Evolutionary conservation across 2,329 filamentous ascomycete species (phyloP).

Genomic region (Simplicillium sp.): DNA sequence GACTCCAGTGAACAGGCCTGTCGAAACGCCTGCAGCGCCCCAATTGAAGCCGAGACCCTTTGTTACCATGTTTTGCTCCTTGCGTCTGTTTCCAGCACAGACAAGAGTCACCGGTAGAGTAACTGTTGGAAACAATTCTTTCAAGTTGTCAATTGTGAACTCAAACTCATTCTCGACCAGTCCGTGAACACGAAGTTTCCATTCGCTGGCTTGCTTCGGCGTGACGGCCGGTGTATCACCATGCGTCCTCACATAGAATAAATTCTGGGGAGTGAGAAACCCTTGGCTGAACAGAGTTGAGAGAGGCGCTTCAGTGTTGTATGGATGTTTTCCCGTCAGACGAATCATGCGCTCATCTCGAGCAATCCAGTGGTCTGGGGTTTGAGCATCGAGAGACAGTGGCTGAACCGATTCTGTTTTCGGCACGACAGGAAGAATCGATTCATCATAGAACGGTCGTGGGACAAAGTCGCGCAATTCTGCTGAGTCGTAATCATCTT

Average conservation of each 20-base stretch:
- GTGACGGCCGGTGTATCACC: slow-evolving; percentile 65
- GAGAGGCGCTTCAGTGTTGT: slow-evolving; percentile 73
- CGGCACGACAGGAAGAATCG: not conserved
- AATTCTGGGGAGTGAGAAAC: slow-evolving; percentile 69
- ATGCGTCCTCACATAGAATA: slow-evolving; percentile 83
- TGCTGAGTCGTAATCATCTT: no score
- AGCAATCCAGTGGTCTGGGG: slow-evolving; percentile 67
- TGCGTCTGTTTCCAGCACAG: slow-evolving; percentile 75
- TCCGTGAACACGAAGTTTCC: slow-evolving; percentile 35
- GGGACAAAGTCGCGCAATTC: no score
- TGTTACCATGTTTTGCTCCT: slow-evolving; percentile 76
- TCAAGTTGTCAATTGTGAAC: slow-evolving; percentile 57
- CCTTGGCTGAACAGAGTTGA: slow-evolving; percentile 63
- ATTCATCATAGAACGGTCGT: not conserved
- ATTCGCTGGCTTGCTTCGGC: slow-evolving; percentile 60
- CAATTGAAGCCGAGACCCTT: slow-evolving; percentile 86
- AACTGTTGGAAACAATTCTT: slow-evolving; percentile 63
- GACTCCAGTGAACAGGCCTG: slow-evolving; percentile 72
- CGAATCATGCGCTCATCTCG: slow-evolving; percentile 72
- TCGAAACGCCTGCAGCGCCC: slow-evolving; percentile 73
- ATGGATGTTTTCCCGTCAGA: slow-evolving; percentile 73
- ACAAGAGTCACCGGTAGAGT: slow-evolving; percentile 76
- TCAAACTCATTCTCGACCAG: slow-evolving; percentile 63
- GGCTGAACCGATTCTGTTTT: not conserved
- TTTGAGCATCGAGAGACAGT: slow-evolving; percentile 22